Evolutionary conservation across 2,329 filamentous ascomycete genomes (phyloP), one percentile per base, ranked within the genome.

Genomic region (Dactylellina parvicollis): DNA sequence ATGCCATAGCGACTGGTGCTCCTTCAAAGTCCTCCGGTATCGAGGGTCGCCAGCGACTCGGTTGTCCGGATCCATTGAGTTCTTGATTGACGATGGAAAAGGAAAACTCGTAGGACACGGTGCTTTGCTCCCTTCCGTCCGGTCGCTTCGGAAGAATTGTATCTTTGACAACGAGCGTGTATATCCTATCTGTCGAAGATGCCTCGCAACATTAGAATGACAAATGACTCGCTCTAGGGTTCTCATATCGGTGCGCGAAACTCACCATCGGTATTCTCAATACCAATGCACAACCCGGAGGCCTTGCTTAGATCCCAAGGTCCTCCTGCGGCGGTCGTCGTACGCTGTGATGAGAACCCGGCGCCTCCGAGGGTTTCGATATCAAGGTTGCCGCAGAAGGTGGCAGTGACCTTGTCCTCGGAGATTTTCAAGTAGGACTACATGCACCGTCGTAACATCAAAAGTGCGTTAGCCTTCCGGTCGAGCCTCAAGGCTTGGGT

Each of bases 271-370:
- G 55, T n/a, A n/a, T 61, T 49, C n/a, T 46, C 60, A 18, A 73
- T n/a, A 3, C 47, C 26, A 18, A 77, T 46, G 55, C 74, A 67
- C 1, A 77, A 22, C 1, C 90, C 90, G 47, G 87, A 84, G 76
- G 88, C 90, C 9, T 76, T 78, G 0, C 85, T 85, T 5, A 95
- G 81, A 77, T 95, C 85, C 85, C 89, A 90, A 9, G 70, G 70
- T 22, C 81, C 81, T 12, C 84, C 80, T 38, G 85, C 81, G 5
- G 87, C 86, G 38, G 80, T 80, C 2, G 83, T 84, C 3, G 89
- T 92, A 49, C 89, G 86, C 79, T 94, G 92, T 3, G 89, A 91
- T 8, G 91, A 91, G 79, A 96, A 95, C 3, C 92, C 92, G 0
- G 92, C 91, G 28, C 90, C 91, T 24, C 91, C 91, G 0, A 95